Base-by-base conservation (phyloP, 2,329 filamentous ascomycete species). In the Pochonia chlamydosporia region DNA sequence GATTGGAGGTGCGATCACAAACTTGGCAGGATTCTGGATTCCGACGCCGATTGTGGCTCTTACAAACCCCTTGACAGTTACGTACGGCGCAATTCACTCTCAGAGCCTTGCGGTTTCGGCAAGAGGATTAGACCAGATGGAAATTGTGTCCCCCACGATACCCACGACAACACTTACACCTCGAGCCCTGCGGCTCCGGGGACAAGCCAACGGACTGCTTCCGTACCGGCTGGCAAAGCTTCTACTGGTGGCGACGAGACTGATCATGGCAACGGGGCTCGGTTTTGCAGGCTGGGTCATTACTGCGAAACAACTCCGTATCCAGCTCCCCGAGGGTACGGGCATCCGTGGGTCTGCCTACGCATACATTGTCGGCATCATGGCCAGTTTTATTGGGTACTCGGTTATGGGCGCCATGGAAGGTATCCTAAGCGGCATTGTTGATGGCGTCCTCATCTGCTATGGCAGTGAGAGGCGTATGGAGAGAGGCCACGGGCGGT, bases 251-350 rank as follows among this genome's bases (percentile, higher is more conserved):
- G 89, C 92, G 3, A 93, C 90, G 1, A 82, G 92, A 16, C 87
- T 92, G 62, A 87, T 96, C 59, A 95, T 96, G 81, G 89, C 89
- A 0, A 82, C 91, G 40, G 87, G 84, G 0, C 79, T 99, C 25
- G 92, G 92, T 1, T 95, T 97, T 59, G 91, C 88, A 4, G 92
- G 89, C n/a, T 99, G 93, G 93, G 89, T 97, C 8, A 87, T 89
- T 40, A 95, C 91, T 30, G 91, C 93, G 10, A 84, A 89, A 52
- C 84, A 87, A 66, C 73, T 96, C 4, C 74, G 78, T 44, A 72
- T 93, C 18, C 72, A 69, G 60, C 69, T 70, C 50, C 82, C 66
- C 48, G 76, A 72, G 33, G 75, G 75, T 2, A 55, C 65, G 44
- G 77, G 79, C 0, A 63, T 85, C 43, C 81, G 81, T 40, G 93